Conservation (phyloP, 164 flowering plant species). For the Vitis rotundifolia region DNA sequence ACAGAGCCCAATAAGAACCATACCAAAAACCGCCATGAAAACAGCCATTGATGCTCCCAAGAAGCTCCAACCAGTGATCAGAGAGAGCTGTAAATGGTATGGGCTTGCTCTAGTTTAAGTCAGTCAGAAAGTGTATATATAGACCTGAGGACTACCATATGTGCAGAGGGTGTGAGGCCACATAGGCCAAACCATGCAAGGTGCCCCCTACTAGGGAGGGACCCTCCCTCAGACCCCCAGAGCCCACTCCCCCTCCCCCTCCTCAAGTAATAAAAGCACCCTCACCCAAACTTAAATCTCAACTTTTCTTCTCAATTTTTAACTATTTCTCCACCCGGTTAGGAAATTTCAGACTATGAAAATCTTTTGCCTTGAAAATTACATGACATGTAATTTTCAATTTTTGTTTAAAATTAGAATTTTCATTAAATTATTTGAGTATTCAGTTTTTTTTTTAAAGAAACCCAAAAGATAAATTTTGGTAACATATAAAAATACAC, state of each 20-base stretch:
- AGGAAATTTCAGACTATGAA: too few relatives aligned
- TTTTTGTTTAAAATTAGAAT: not conserved
- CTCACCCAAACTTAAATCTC: conserved; percentile 8
- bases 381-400: too few relatives aligned
- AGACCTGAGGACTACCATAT: conserved; percentile 26
- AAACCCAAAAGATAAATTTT: too few relatives aligned
- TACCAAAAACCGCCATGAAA: conserved; percentile 37
- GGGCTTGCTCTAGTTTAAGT: conserved; percentile 24
- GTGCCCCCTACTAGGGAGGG: conserved; percentile 12
- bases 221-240: conserved; percentile 12
- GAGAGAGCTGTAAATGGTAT: conserved; percentile 28
- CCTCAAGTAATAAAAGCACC: conserved; percentile 16
- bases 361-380: too few relatives aligned
- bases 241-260: conserved; percentile 2
- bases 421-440: conserved; percentile 8
- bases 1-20: conserved; percentile 41
- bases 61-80: conserved; percentile 24
- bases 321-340: too few relatives aligned
- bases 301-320: too few relatives aligned
- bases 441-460: not conserved
- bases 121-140: conserved; percentile 26
- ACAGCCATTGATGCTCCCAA: conserved; percentile 59
- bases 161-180: conserved; percentile 15
- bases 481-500: too few relatives aligned
- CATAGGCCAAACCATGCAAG: conserved; percentile 20